Conservation (phyloP, 768 basidiomycete species). For the Leccinum incarnatum region DNA sequence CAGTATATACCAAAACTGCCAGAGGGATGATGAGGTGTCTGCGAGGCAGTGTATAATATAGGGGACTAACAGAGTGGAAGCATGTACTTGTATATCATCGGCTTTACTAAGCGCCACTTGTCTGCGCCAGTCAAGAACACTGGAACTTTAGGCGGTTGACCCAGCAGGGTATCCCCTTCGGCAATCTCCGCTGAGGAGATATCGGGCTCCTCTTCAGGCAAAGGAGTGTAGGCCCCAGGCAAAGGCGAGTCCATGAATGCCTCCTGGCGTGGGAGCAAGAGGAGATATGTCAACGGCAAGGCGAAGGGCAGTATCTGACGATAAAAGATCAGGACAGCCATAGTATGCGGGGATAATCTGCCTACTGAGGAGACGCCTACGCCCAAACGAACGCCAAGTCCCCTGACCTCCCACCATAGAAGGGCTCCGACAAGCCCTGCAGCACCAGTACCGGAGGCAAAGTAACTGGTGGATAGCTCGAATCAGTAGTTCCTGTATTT, state of each 20-base stretch:
- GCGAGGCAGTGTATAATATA: background rate
- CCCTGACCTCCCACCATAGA: conserved; percentile 91
- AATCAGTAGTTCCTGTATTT: background rate
- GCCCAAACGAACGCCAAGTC: conserved; percentile 78
- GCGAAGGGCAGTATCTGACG: conserved; percentile 75
- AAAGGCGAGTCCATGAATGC: conserved; percentile 46
- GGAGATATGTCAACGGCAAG: conserved; percentile 73
- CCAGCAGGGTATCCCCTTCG: conserved; percentile 29
- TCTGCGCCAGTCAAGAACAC: conserved; percentile 62
- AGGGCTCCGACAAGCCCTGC: conserved; percentile 92
- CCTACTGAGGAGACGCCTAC: conserved; percentile 81
- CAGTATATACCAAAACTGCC: conserved; percentile 59
- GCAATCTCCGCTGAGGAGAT: conserved; percentile 22
- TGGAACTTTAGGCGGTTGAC: conserved; percentile 38
- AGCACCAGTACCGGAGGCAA: conserved; percentile 91
- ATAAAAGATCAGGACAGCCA: background rate
- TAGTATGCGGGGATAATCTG: background rate
- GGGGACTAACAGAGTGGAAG: conserved; percentile 76
- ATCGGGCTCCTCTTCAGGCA: conserved; percentile 35
- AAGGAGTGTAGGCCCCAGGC: conserved; percentile 34
- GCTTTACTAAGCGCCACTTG: conserved; percentile 79
- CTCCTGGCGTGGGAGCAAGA: conserved; percentile 66
- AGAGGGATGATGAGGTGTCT: conserved; percentile 12
- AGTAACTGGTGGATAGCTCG: conserved; percentile 56
- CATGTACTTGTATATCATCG: conserved; percentile 84